phyloP scores from a whole-genome alignment of 2,329 filamentous ascomycete genomes.

The Madurella mycetomatis region DNA sequence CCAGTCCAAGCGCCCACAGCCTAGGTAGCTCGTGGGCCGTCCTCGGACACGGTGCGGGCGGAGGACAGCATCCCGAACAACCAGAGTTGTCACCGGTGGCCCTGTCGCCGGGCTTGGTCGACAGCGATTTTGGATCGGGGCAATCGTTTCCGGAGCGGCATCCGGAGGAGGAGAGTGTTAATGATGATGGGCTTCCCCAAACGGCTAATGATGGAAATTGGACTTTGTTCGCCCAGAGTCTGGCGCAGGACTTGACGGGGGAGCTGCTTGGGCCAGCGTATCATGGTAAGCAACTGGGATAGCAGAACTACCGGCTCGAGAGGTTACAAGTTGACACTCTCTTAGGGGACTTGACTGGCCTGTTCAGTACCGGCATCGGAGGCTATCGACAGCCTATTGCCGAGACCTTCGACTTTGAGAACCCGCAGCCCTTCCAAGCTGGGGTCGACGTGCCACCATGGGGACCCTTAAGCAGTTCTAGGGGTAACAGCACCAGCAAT shows the following conservation, averaged over 20 bases:
- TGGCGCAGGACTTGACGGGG: conserved; percentile 16
- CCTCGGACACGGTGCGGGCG: conserved; percentile 29
- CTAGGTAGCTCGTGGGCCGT: conserved; percentile 46
- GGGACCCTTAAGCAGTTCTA: conserved; percentile 35
- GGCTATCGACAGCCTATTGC: conserved; percentile 10
- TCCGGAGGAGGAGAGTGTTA: conserved; percentile 17
- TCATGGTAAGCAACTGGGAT: conserved; percentile 27
- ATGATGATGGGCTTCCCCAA: conserved; percentile 30
- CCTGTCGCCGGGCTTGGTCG: conserved; percentile 43
- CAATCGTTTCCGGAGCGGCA: conserved; percentile 28
- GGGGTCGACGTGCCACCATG: conserved; percentile 39
- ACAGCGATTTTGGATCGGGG: conserved; percentile 12
- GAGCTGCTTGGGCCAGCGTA: conserved; percentile 23
- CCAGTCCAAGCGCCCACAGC: conserved; percentile 49
- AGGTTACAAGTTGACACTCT: not conserved
- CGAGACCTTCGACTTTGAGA: conserved; percentile 29
- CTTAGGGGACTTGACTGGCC: conserved; percentile 7
- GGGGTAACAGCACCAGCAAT: not conserved
- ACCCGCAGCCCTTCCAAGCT: conserved; percentile 36
- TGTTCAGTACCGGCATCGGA: conserved; percentile 9
- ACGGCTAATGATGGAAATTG: conserved; percentile 26
- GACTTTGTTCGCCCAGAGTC: conserved; percentile 27
- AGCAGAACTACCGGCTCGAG: not conserved
- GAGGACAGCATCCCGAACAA: conserved; percentile 29
- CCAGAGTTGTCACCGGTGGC: conserved; percentile 32